A percentile compares a stretch with the other conserved stretches of the same genome.
Conservation (phyloP, 805 yeast genomes). For the Maudiozyma pseudohumilis region DNA sequence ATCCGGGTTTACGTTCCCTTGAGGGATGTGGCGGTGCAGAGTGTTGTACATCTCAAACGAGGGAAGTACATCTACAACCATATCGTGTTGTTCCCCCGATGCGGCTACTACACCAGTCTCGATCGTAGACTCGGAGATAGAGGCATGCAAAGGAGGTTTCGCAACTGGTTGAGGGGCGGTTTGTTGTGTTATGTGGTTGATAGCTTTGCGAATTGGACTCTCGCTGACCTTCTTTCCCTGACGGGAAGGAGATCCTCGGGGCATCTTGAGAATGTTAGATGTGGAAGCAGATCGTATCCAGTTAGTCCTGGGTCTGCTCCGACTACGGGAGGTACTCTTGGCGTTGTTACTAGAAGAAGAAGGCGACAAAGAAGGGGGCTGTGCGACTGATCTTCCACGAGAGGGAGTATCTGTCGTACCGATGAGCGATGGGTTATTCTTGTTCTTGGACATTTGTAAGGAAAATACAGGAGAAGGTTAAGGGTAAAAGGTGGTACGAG, state of each 20-base stretch:
- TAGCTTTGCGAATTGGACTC: not conserved
- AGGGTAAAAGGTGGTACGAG: too few relatives aligned
- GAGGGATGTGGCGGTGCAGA: conserved; percentile 33
- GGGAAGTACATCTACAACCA: conserved; percentile 44
- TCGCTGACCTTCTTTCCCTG: not conserved
- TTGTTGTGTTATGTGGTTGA: not conserved
- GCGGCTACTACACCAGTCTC: not conserved
- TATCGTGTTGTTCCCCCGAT: conserved; percentile 2
- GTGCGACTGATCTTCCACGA: too few relatives aligned
- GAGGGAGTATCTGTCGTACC: too few relatives aligned
- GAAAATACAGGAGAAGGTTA: too few relatives aligned
- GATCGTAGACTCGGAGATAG: not conserved
- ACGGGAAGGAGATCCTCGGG: not conserved
- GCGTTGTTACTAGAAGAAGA: not conserved
- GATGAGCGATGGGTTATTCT: too few relatives aligned
- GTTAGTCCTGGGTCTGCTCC: not conserved
- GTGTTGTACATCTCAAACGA: conserved; percentile 60
- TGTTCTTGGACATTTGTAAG: too few relatives aligned
- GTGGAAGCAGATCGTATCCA: conserved; percentile 21
- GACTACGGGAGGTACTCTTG: not conserved
- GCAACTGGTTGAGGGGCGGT: not conserved
- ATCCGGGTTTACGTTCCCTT: conserved; percentile 29
- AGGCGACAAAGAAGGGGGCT: not conserved
- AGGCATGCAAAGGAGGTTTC: conserved; percentile 1
- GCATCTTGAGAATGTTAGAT: conserved; percentile 9